Percentiles rank a stretch among this genome's conserved stretches.
phyloP scores from a whole-genome alignment of 495 filamentous ascomycete species.

The Penicillium verhagenii region DNA sequence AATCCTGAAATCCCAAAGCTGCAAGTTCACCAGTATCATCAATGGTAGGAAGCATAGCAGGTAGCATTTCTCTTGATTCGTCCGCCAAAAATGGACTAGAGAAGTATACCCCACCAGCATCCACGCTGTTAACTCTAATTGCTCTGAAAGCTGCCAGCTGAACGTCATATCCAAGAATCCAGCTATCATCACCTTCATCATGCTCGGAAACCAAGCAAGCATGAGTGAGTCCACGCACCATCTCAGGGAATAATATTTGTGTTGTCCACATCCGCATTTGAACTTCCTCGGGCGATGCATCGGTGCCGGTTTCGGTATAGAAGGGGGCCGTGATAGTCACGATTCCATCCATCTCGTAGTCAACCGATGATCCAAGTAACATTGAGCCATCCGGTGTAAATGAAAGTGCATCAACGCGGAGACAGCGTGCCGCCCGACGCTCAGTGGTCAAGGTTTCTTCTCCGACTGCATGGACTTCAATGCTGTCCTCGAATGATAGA shows the following conservation, averaged over 20 bases:
- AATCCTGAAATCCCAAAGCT: constrained; percentile 70
- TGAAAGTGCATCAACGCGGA: constrained; percentile 70
- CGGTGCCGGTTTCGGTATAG: constrained; percentile 51
- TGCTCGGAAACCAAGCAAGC: constrained; percentile 69
- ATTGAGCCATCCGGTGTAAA: constrained; percentile 85
- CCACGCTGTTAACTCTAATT: constrained; percentile 68
- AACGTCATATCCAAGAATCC: constrained; percentile 78
- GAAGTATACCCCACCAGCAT: constrained; percentile 79
- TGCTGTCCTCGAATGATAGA: constrained; percentile 80
- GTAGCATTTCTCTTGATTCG: constrained; percentile 44
- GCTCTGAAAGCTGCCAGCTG: constrained; percentile 75
- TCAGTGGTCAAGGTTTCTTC: constrained; percentile 62
- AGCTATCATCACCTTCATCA: constrained; percentile 68
- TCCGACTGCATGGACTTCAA: constrained; percentile 79
- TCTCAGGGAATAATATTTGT: constrained; percentile 82
- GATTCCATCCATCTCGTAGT: constrained; percentile 61
- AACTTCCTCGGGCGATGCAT: constrained; percentile 57
- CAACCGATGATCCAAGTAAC: constrained; percentile 75
- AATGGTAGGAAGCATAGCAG: constrained; percentile 67
- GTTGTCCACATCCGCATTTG: constrained; percentile 84
- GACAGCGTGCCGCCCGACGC: constrained; percentile 77
- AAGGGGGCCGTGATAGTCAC: constrained; percentile 81
- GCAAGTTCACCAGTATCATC: constrained; percentile 70
- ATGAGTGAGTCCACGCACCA: constrained; percentile 71
- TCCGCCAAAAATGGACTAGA: constrained; percentile 58